phyloP scores from a whole-genome alignment of 1,139 yeast genomes.

The Pichia sp. region DNA sequence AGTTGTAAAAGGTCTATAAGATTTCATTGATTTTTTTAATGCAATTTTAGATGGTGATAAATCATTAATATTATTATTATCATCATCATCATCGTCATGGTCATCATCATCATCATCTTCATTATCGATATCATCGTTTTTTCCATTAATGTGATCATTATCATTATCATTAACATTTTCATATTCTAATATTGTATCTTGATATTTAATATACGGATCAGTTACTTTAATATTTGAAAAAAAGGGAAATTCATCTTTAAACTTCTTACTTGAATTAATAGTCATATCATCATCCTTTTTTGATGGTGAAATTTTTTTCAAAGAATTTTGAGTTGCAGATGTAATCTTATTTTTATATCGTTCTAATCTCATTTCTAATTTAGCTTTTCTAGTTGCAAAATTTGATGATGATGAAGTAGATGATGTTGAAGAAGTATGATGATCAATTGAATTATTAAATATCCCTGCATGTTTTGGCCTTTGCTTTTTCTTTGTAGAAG shows the following conservation, averaged over 20 bases:
- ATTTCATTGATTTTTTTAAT: conserved; percentile 6
- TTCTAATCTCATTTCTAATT: conserved; percentile 11
- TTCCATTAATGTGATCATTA: not conserved
- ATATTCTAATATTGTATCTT: not conserved
- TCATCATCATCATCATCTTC: not conserved
- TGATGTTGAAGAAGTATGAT: not conserved
- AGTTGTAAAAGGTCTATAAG: conserved; percentile 7
- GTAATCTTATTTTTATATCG: conserved; percentile 12
- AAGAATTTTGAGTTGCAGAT: conserved; percentile 4
- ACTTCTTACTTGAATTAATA: not conserved
- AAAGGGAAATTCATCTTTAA: not conserved
- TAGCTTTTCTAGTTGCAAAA: not conserved
- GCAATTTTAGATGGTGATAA: conserved; percentile 16
- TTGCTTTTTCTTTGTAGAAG: not conserved
- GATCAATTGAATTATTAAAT: conserved; percentile 1
- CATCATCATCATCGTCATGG: not conserved
- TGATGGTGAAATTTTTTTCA: conserved; percentile 10
- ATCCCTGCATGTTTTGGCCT: conserved; percentile 7
- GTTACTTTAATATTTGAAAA: not conserved
- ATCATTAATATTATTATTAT: conserved; percentile 16
- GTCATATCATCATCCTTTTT: not conserved
- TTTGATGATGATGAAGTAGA: not conserved
- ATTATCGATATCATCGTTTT: not conserved
- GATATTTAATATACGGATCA: not conserved
- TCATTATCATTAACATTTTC: not conserved